These are phyloP conservation scores for Plasmodium berghei DNA, from an alignment of 169 alveolate species.

Conservation along the genomic window DNA sequence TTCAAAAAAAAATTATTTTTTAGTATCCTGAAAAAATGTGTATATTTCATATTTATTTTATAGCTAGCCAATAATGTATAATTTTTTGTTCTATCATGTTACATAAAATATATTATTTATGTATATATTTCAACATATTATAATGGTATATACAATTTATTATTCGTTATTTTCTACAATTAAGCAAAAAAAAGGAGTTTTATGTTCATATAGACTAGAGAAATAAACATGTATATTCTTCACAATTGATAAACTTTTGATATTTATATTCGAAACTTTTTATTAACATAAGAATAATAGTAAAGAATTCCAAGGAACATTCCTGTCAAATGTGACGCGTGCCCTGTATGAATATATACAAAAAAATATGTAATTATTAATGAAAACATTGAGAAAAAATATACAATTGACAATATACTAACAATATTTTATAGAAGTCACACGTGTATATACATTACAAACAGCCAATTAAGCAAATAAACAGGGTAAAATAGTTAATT, in stretches of 20 bases:
- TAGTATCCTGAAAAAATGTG: no score
- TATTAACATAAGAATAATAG: slow-evolving; percentile 25
- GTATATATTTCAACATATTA: no score
- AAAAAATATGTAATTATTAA: not conserved
- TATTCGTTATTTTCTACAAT: no score
- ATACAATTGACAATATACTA: not conserved
- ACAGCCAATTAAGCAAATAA: not conserved
- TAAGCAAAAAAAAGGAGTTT: not conserved
- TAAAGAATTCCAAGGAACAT: slow-evolving; percentile 45
- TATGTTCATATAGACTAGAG: not conserved
- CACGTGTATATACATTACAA: not conserved
- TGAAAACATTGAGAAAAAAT: not conserved
- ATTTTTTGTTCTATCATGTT: no score
- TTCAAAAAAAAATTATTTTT: no score
- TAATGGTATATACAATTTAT: no score
- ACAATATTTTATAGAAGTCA: not conserved
- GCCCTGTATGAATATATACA: slow-evolving; percentile 18
- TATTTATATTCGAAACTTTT: not conserved
- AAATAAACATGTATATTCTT: not conserved
- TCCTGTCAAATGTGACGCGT: slow-evolving; percentile 54
- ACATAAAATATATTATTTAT: no score
- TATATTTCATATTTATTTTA: no score
- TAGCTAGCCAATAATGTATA: no score
- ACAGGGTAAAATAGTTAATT: not conserved
- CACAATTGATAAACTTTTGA: not conserved